Base-by-base conservation (phyloP, 2,329 filamentous ascomycete genomes). In the Capronia epimyces region DNA sequence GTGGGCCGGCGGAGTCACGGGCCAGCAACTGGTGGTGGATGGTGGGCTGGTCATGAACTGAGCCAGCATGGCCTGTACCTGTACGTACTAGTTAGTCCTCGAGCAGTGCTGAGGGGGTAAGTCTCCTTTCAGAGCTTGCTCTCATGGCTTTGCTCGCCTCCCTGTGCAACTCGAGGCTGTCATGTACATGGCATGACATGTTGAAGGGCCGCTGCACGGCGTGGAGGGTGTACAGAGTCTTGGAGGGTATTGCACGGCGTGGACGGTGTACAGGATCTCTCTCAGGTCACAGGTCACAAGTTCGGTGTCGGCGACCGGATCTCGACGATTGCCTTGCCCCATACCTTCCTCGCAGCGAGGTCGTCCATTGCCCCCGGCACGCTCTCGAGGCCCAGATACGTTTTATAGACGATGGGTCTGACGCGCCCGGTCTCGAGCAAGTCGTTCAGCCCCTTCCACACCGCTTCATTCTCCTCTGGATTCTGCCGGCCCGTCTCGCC, bases 251-350 rank as follows among this genome's bases (percentile, higher is more conserved):
- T n/a, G n/a, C n/a, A n/a, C n/a, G n/a, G n/a, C n/a, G n/a, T n/a
- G n/a, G n/a, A n/a, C n/a, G n/a, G n/a, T n/a, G n/a, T n/a, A n/a
- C n/a, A n/a, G n/a, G n/a, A n/a, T n/a, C 20, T 20, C 15, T 37
- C 15, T 10, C 3, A 3, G 8, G 13, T 2, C 15, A 25, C 20
- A n/a, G n/a, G 24, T 52, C 47, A 57, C 40, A 54, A 22, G 25
- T 39, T 57, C 21, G 55, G 61, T 16, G n/a, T 4, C 16, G 18
- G 39, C 3, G 39, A n/a, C 6, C 63, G 60, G 15, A 76, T 64
- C 36, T 65, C 69, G n/a, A 82, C 64, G 0, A 82, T 70, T 4
- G 78, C 76, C 59, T 82, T 80, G 2, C 79, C 79, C 67, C 73
- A 79, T 8, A 78, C 69, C 58, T 71, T 78, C 31, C 75, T 69